Base-by-base conservation (phyloP, 1,284 basidiomycete genomes). In the Fistulinella staudtii region DNA sequence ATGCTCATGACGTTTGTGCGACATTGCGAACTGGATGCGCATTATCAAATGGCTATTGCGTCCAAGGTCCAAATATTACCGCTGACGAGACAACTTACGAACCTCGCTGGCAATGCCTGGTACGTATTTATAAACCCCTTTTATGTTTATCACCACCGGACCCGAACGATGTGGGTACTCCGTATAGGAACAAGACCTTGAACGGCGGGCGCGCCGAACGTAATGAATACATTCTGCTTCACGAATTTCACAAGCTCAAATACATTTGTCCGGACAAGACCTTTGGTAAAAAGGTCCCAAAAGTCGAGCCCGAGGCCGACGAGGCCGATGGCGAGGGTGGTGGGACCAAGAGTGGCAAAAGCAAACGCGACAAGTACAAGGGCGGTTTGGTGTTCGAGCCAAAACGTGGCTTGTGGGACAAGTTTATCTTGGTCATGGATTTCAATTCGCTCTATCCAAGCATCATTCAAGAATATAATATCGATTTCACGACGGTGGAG, bases 391-490 rank as follows among this genome's bases (percentile, higher is more conserved):
- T 99, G 13, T 95, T 99, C 53, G 93, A 97, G 54, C 96, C 96
- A 0, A 96, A 97, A 70, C 77, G 91, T 46, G 93, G 94, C 5
- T 72, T 99, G 39, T 99, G 92, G 90, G 96, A 99, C 72, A 95
- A 87, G 58, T 96, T 81, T 64, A 90, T 99, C 64, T 77, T 99
- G 22, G 95, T 99, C 64, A 99, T 99, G 96, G 96, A 99, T 70
- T 99, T 99, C 82, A 99, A 99, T 71, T 98, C 93, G 56, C 77
- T 99, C 49, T 99, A 99, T 65, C 96, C 96, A 8, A 94, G 90
- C 66, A 99, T 99, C 71, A 99, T 99, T 46, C 96, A 99, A 60
- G 96, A 99, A 72, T 99, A 91, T 69, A 99, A 99, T 63, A 98
- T 99, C 57, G 94, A 99, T 68, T 99, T 99, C 60, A 99, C 96